Base-by-base conservation (phyloP, 2,329 filamentous ascomycete genomes). In the Neodidymelliopsis sp. region DNA sequence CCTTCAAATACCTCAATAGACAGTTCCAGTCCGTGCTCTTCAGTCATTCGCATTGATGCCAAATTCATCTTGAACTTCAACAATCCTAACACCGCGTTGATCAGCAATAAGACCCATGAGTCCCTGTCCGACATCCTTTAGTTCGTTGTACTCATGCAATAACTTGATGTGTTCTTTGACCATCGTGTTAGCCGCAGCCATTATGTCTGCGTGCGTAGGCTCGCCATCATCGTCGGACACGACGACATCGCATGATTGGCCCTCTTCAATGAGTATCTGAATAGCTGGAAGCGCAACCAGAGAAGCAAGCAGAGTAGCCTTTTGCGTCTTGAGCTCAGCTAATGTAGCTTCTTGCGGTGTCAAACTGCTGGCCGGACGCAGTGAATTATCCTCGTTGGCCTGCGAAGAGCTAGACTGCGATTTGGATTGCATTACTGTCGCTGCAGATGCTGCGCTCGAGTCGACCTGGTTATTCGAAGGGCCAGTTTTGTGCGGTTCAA, bases 81-180 rank as follows among this genome's bases (percentile, higher is more conserved):
- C 66, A 42, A 84, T 77, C 46, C 82, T 75, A 33, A 83, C 77
- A 7, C 84, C 84, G 30, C 84, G 74, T 53, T 80, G 77, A 49
- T 90, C 86, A 4, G 87, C 86, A 66, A 89, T 83, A 60, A 89
- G 70, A 0, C 84, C 85, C 72, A 89, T 79, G 22, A 90, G 63
- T 0, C 85, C 86, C 62, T 85, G 81, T 0, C 82, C 86, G 6
- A 87, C 75, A 67, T 90, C 87, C 54, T 85, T 84, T 59, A 89
- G 83, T 67, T 88, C 86, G 60, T 90, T 90, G 72, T 89, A 90
- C 48, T 82, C 75, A 56, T 88, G 85, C 23, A 90, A 75, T 4
- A 86, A 74, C 49, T 78, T 78, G 62, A 89, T 89, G 66, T 89
- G 86, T 23, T 75, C 74, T 43, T 84, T 80, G 40, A 87, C 82